Evolutionary conservation across 2,329 filamentous ascomycete species (phyloP), one percentile per base, ranked within the genome.

Genomic region (Aspergillus caelatus): DNA sequence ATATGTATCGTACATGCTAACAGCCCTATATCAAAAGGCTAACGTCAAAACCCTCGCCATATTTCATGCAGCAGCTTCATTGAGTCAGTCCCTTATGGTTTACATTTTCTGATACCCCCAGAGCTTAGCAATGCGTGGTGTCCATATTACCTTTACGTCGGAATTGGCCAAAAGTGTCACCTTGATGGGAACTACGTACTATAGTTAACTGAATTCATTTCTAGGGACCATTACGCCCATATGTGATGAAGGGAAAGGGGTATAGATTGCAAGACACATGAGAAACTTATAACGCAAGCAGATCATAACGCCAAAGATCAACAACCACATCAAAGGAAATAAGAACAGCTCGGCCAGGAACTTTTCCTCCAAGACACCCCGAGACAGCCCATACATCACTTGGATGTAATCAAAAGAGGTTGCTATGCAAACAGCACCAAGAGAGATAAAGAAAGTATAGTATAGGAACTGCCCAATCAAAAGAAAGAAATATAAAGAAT

Each of bases 321-420:
- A 55, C n/a, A 26, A 55, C 21, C 16, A 36, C n/a, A 10, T 16
- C 21, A 10, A 55, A 23, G n/a, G 30, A 1, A 54, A 28, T 36
- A 60, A 41, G 58, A 41, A 54, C 32, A 54, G 34, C 46, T 46
- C 60, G 56, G 56, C 39, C 34, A 54, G 46, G 39, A 52, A 48
- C 28, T 58, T 58, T 62, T 62, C n/a, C 60, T 36, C 48, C 56
- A 43, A 32, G 48, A 43, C 61, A 62, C 28, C 23, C 39, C 36
- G 32, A 59, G 26, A 39, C 21, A 48, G 32, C 28, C 55, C 34
- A 36, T 58, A 41, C 26, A 52, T 28, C 36, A 41, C 19, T 60
- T 39, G 26, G 36, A 57, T 16, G 14, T n/a, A 52, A n/a, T 12
- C 28, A 45, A 55, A 57, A 46, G 12, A 39, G 26, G 28, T 52